phyloP scores from a whole-genome alignment of 1,284 basidiomycete species.

The Ganoderma sinense region DNA sequence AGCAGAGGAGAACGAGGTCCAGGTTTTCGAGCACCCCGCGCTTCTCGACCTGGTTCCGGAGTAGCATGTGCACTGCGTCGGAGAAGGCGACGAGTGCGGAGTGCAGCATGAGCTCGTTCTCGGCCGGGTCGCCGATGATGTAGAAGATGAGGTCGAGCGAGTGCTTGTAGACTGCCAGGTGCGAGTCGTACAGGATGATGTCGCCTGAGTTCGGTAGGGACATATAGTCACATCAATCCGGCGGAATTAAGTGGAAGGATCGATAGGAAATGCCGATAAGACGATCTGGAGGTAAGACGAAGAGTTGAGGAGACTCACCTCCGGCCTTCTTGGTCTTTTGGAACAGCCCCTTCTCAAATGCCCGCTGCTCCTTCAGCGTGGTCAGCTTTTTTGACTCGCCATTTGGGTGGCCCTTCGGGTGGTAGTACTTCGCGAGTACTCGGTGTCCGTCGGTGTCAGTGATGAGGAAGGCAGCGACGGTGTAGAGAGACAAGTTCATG shows the following conservation, averaged over 20 bases:
- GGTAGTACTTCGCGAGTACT: slow-evolving; percentile 95
- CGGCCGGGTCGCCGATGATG: slow-evolving; percentile 87
- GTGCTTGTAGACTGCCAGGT: slow-evolving; percentile 93
- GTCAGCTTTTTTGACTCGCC: slow-evolving; percentile 70
- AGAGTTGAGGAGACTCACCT: slow-evolving; percentile 59
- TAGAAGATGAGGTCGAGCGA: slow-evolving; percentile 97
- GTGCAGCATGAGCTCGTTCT: slow-evolving; percentile 98
- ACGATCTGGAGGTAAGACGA: background rate
- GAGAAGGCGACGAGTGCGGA: slow-evolving; percentile 84
- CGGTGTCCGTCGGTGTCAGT: slow-evolving; percentile 95
- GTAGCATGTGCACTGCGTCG: slow-evolving; percentile 86
- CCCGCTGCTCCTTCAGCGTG: slow-evolving; percentile 91
- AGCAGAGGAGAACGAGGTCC: slow-evolving; percentile 90
- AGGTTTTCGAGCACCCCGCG: slow-evolving; percentile 94
- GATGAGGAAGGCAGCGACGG: slow-evolving; percentile 87
- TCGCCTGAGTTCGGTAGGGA: slow-evolving; percentile 68
- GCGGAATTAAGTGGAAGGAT: too few species aligned
- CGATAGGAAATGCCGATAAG: background rate
- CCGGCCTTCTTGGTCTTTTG: slow-evolving; percentile 94
- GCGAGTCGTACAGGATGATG: slow-evolving; percentile 92
- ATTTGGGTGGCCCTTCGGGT: slow-evolving; percentile 73
- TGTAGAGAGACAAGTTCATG: slow-evolving; percentile 88
- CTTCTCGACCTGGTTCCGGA: slow-evolving; percentile 96
- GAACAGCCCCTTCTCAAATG: slow-evolving; percentile 95
- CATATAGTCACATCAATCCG: background rate